Evolutionary conservation across 2,329 filamentous ascomycete species (phyloP), one percentile per base, ranked within the genome.

Genomic region (Diaporthe longicolla): DNA sequence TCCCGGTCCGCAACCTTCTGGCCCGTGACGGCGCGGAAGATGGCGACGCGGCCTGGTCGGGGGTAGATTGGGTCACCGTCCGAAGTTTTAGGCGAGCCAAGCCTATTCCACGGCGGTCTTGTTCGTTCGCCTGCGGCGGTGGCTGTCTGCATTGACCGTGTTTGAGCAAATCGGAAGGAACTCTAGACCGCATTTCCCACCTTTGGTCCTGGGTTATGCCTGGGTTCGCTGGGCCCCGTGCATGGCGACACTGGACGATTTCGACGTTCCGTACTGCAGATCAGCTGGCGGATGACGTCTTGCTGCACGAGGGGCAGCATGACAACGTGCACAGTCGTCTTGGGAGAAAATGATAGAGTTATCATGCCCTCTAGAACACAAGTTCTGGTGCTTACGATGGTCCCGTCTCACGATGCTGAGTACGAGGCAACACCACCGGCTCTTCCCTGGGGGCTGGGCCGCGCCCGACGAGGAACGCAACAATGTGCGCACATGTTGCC

Each of bases 111-210:
- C 45, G 50, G 50, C 63, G 45, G 63, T 24, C 63, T 66, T 43
- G 40, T 43, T 19, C 40, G 32, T 40, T 66, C 45, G 63, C 63
- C 48, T 40, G 48, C 63, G 63, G 63, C 63, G 32, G 13, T 68
- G 63, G 63, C 63, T 68, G 48, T 54, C 63, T 40, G 63, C 63
- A 68, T 68, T 68, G 63, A 68, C 63, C 48, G 48, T 52, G 63
- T 54, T 68, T 68, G 63, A 54, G 63, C 63, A 54, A 54, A 68
- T 68, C 48, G n/a, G 63, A 54, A 26, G 63, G 29, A 29, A 19
- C 13, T 68, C 45, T 54, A 40, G 63, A 26, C 32, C 48, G 48
- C 48, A 54, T 4, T 35, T 52, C 63, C 48, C 48, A 15, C 48
- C 21, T 29, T 11, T 29, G 2, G 26, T 68, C 21, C 63, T 40